Conservation (phyloP, 352 stramenopile species). For the Phytophthora colocasiae region DNA sequence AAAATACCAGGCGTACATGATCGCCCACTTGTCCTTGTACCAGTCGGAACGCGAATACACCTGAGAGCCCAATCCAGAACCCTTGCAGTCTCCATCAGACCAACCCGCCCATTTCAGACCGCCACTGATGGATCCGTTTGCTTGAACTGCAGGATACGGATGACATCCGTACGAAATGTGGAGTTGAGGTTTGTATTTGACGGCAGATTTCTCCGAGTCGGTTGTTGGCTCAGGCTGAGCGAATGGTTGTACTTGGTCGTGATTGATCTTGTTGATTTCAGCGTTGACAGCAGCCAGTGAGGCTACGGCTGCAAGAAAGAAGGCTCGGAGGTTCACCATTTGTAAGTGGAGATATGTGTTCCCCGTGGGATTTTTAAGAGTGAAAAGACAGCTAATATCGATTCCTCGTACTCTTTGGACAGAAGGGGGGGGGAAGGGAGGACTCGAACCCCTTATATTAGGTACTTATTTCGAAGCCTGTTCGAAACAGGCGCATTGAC, state of each 20-base stretch:
- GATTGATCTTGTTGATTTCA: not conserved
- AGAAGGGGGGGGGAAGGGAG: no score
- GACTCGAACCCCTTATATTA: no score
- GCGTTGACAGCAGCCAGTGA: not conserved
- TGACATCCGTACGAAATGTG: slow-evolving; percentile 15
- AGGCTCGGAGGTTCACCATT: not conserved
- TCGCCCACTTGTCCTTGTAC: slow-evolving; percentile 34
- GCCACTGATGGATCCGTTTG: slow-evolving; percentile 6
- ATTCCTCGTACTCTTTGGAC: no score
- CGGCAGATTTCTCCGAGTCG: slow-evolving; percentile 17
- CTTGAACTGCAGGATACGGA: slow-evolving; percentile 17
- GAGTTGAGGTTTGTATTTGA: slow-evolving; percentile 16
- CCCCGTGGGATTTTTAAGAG: not conserved
- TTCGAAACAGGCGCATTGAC: no score
- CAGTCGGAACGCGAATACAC: slow-evolving; percentile 29
- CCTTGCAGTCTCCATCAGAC: slow-evolving; percentile 30
- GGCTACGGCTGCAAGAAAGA: not conserved
- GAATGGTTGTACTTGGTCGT: slow-evolving; percentile 17
- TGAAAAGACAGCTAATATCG: no score
- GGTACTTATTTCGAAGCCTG: no score
- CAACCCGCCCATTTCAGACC: slow-evolving; percentile 16
- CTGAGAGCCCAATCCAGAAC: slow-evolving; percentile 23
- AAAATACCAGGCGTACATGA: slow-evolving; percentile 31
- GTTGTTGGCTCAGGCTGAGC: slow-evolving; percentile 3
- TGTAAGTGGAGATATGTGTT: not conserved